These are phyloP conservation scores for Physaria fendleri DNA, from an alignment of 345 rosid genomes.

Conservation along the genomic window DNA sequence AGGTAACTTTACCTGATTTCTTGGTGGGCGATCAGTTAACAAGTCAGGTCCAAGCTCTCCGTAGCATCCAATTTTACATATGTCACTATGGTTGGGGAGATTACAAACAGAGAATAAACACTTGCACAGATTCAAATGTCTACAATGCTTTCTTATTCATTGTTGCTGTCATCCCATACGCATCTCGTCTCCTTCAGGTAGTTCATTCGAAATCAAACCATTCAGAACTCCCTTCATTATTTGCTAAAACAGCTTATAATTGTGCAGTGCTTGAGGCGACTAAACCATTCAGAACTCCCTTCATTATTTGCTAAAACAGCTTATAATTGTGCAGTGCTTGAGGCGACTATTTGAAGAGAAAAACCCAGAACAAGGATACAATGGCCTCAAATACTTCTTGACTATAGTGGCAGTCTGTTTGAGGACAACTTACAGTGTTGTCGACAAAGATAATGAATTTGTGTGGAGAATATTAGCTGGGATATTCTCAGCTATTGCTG, in stretches of 20 bases:
- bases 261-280: conserved; percentile 52
- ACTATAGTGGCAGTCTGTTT: conserved; percentile 54
- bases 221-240: background rate
- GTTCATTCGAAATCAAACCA: background rate
- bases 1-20: conserved; percentile 67
- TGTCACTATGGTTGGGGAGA: conserved; percentile 77
- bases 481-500: conserved; percentile 44
- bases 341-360: conserved; percentile 61
- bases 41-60: conserved; percentile 69
- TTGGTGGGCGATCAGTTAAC: conserved; percentile 63
- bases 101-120: conserved; percentile 32
- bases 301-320: background rate
- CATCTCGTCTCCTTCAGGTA: conserved; percentile 56
- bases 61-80: conserved; percentile 63
- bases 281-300: too few species aligned
- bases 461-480: conserved; percentile 42
- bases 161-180: conserved; percentile 51
- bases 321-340: conserved; percentile 40
- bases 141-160: conserved; percentile 48
- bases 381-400: conserved; percentile 53
- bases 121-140: conserved; percentile 23
- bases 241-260: background rate
- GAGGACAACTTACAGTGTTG: conserved; percentile 44
- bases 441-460: conserved; percentile 11
- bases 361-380: conserved; percentile 45